Base-by-base conservation (phyloP, 1,284 basidiomycete species). In the Coriolopsis trogii region DNA sequence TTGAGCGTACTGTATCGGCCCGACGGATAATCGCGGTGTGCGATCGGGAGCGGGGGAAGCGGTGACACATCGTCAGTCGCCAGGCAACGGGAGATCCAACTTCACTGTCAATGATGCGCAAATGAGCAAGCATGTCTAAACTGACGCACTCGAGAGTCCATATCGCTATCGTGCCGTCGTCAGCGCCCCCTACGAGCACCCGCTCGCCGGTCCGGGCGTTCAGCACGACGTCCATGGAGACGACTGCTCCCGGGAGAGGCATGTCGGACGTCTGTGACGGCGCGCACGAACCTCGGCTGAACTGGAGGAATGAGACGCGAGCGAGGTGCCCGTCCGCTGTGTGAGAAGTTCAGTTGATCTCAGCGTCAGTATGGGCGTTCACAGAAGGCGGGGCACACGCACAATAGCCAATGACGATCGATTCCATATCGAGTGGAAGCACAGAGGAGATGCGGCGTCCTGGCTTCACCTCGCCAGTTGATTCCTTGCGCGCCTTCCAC, bases 131-230 rank as follows among this genome's bases (percentile, higher is more conserved):
- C n/a, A n/a, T n/a, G n/a, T n/a, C n/a, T 41, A 6, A 34, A 31
- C 5, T 29, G 53, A 70, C 76, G 23, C 39, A 52, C 89, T 75
- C 76, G 6, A 80, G 57, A 7, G 78, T 73, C 90, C 89, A 94
- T 54, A 90, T 73, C 0, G 80, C 81, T 21, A 92, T 76, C 0
- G 84, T 84, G 3, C 91, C 91, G 63, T 91, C 86, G 52, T 89
- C 84, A 0, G 78, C 79, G 6, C 91, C 89, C 12, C 87, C 89
- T 15, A 90, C 68, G 15, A 93, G 69, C 25, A 82, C 77, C 15
- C 68, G 75, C 51, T 88, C 80, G 23, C 76, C 76, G 1, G 81
- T 86, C 30, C 80, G 67, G 15, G 73, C 69, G 55, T 86, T 82
- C 42, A 76, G 74, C 6, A 83, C 74, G 18, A 78, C 56, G 61